Evolutionary conservation across 495 filamentous ascomycete genomes (phyloP), one percentile per base, ranked within the genome.

Genomic region (Trichoderma parareesei): DNA sequence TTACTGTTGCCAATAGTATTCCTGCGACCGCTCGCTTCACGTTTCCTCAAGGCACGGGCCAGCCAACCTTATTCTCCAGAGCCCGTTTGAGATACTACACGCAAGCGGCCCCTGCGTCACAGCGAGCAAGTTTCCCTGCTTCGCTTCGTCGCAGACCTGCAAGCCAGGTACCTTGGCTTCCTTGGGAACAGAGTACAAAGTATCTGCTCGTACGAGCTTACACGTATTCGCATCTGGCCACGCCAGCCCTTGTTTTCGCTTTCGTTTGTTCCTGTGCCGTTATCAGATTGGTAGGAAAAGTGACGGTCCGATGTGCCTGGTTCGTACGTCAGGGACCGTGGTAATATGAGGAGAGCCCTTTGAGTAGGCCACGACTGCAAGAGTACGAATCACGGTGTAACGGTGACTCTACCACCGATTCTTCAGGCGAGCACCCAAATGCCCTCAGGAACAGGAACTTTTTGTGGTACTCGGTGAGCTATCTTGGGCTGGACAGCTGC

Each of bases 321-420:
- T 27, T 18, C 16, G n/a, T 18, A 49, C 37, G 33, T 37, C 53
- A 57, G 27, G 53, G 53, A 33, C 9, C 7, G 20, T 27, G 53
- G 53, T 13, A n/a, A n/a, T n/a, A 27, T 57, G 53, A 27, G 53
- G 48, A 55, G 48, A 55, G 20, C 2, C 4, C 53, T 57, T 27
- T 27, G 53, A 57, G 53, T 57, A 20, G 37, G 53, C 53, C 53
- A 57, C 53, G 53, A 35, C 53, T 27, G 9, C 20, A 11, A 57
- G 27, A 57, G 27, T 57, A 35, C 53, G 53, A 57, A 57, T 57
- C 53, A 57, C 53, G 53, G 53, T 49, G n/a, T 18, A 4, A 27
- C n/a, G 46, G n/a, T 49, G n/a, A 49, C n/a, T 49, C 46, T 20
- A 49, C 14, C 46, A 49, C 46, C 46, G 46, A 18, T 0, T 49